Evolutionary conservation across 2,329 filamentous ascomycete genomes (phyloP).

Genomic region (Ampelomyces quisqualis): DNA sequence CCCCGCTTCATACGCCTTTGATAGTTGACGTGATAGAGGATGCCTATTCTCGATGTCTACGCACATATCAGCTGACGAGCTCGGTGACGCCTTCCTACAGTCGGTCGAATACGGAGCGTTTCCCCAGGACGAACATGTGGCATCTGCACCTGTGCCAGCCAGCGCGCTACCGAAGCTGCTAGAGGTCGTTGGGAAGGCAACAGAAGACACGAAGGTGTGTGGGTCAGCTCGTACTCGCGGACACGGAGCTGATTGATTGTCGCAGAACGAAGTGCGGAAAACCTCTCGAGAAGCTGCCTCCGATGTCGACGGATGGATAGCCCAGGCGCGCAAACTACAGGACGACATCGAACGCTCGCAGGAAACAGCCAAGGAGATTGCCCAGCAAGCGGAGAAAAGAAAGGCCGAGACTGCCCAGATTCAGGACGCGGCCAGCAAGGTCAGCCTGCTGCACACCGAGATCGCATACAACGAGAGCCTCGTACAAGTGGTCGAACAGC

Average conservation of each 20-base stretch:
- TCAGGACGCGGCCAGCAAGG: conserved; percentile 60
- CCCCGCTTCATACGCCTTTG: conserved; percentile 1
- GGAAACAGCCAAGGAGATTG: conserved; percentile 76
- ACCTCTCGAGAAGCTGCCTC: conserved; percentile 76
- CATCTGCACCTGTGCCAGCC: conserved; percentile 54
- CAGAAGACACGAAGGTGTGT: conserved; percentile 55
- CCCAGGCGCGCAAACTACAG: conserved; percentile 79
- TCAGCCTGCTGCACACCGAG: conserved; percentile 58
- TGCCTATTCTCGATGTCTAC: conserved; percentile 28
- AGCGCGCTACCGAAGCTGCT: conserved; percentile 53
- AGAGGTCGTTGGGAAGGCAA: conserved; percentile 53
- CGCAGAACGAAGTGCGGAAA: conserved; percentile 67
- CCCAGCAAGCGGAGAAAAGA: conserved; percentile 71
- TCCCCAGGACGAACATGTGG: conserved; percentile 58
- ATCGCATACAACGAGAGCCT: conserved; percentile 61
- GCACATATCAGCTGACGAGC: conserved; percentile 35
- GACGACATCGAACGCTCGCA: conserved; percentile 81
- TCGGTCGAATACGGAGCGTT: conserved; percentile 61
- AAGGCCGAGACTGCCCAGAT: conserved; percentile 64
- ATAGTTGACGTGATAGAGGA: conserved; percentile 18
- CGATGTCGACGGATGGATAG: conserved; percentile 83
- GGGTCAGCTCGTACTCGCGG: not conserved
- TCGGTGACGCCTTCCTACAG: conserved; percentile 64
- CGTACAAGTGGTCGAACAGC: conserved; percentile 52
- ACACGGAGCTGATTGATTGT: conserved; percentile 7